phyloP scores from a whole-genome alignment of 2,329 filamentous ascomycete genomes.

The Fusarium metavorans region DNA sequence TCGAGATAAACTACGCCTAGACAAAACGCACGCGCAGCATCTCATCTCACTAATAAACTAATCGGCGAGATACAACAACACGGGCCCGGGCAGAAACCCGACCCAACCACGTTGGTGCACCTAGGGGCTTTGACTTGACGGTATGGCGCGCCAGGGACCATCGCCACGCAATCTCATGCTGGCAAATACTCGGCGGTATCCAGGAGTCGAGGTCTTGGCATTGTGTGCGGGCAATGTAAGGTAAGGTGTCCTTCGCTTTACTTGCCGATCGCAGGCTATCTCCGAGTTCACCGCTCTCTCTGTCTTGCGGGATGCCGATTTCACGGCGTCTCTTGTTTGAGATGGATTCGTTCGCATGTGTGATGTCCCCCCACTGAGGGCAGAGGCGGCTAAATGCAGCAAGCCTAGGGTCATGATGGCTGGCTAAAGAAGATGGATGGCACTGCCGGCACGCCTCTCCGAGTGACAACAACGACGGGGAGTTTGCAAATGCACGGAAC shows the following conservation, averaged over 20 bases:
- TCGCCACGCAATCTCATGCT: conserved; percentile 16
- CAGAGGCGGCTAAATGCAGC: conserved; percentile 24
- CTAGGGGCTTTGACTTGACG: not conserved
- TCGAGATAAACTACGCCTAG: conserved; percentile 26
- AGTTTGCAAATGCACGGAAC: not conserved
- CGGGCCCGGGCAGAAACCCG: conserved; percentile 13
- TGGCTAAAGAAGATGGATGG: conserved; percentile 25
- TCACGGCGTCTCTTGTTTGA: not conserved
- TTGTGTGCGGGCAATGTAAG: not conserved
- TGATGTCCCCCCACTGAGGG: conserved; percentile 5
- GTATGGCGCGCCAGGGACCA: not conserved
- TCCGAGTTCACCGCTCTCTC: conserved; percentile 11
- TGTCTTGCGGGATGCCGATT: not conserved
- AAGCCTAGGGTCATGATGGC: conserved; percentile 18
- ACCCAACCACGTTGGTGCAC: not conserved
- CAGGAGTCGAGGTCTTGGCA: conserved; percentile 6
- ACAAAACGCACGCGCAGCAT: conserved; percentile 9
- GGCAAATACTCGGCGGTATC: not conserved
- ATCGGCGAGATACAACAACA: not conserved
- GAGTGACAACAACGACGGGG: not conserved
- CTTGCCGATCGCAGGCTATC: conserved; percentile 15
- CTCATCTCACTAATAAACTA: not conserved
- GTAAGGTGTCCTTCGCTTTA: not conserved
- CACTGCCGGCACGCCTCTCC: conserved; percentile 16
- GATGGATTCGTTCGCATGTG: conserved; percentile 3